These are phyloP conservation scores for Colletotrichum costaricense DNA, from an alignment of 2,329 filamentous ascomycete species.

Conservation along the genomic window DNA sequence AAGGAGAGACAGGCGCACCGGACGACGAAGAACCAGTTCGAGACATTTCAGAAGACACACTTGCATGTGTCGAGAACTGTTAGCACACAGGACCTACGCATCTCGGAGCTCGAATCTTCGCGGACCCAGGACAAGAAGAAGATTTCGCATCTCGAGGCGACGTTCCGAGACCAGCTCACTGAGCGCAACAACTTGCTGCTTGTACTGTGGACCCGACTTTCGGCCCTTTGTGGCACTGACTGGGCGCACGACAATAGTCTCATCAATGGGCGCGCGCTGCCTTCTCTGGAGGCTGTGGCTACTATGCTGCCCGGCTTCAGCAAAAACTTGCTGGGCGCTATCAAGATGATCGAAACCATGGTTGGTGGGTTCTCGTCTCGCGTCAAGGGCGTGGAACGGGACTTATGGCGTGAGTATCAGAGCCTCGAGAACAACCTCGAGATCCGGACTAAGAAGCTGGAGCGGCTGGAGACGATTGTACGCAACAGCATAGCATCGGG, in stretches of 20 bases:
- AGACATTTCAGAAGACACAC: constrained; percentile 88
- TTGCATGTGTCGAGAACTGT: constrained; percentile 89
- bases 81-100: constrained; percentile 84
- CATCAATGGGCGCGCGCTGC: constrained; percentile 85
- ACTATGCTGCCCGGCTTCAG: constrained; percentile 90
- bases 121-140: constrained; percentile 82
- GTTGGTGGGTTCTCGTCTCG: constrained; percentile 82
- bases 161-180: constrained; percentile 85
- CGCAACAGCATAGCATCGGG: constrained; percentile 70
- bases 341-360: constrained; percentile 88
- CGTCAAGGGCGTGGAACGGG: constrained; percentile 87
- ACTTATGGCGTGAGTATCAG: constrained; percentile 92
- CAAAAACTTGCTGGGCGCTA: constrained; percentile 86
- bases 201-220: constrained; percentile 89
- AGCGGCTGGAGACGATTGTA: constrained; percentile 84
- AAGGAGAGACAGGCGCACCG: constrained; percentile 89
- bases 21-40: constrained; percentile 87
- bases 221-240: constrained; percentile 86
- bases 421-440: constrained; percentile 85
- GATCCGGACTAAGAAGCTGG: constrained; percentile 83
- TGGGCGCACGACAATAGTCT: constrained; percentile 92
- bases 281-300: constrained; percentile 85
- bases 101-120: constrained; percentile 86
- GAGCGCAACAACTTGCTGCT: constrained; percentile 92
- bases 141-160: constrained; percentile 79